phyloP scores from a whole-genome alignment of 2,329 filamentous ascomycete genomes.

The Fusarium albosuccineum region DNA sequence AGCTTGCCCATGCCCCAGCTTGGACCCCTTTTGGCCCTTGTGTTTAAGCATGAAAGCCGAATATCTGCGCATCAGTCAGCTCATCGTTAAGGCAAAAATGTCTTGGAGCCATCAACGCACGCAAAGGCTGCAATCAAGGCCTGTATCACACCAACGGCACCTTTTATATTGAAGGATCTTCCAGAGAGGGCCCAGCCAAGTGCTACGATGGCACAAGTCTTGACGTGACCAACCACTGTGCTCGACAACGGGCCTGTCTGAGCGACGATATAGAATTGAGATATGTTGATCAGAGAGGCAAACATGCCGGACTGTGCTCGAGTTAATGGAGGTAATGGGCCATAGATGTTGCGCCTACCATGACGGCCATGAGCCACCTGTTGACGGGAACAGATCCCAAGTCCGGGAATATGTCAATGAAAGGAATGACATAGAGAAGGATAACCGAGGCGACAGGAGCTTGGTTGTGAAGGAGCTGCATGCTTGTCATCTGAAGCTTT shows the following conservation, averaged over 20 bases:
- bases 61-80: conserved; percentile 53
- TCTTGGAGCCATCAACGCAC: conserved; percentile 54
- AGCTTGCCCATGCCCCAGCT: not conserved
- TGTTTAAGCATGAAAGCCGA: conserved; percentile 62
- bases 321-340: not conserved
- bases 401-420: conserved; percentile 72
- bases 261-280: conserved; percentile 72
- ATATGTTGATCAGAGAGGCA: conserved; percentile 75
- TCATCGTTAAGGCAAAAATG: not conserved
- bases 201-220: conserved; percentile 75
- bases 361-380: conserved; percentile 69
- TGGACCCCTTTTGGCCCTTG: conserved; percentile 43
- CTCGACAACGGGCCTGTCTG: conserved; percentile 73
- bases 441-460: conserved; percentile 72
- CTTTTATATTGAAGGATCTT: conserved; percentile 67
- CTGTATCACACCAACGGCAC: conserved; percentile 66
- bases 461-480: conserved; percentile 78
- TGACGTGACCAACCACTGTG: conserved; percentile 75
- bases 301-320: conserved; percentile 68
- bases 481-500: conserved; percentile 74
- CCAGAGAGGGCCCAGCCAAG: conserved; percentile 71
- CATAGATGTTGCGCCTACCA: conserved; percentile 57
- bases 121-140: conserved; percentile 69
- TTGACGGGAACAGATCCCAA: conserved; percentile 64
- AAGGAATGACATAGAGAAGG: conserved; percentile 75